phyloP scores from a whole-genome alignment of 2,329 filamentous ascomycete species.

The Penicillium thymicola region DNA sequence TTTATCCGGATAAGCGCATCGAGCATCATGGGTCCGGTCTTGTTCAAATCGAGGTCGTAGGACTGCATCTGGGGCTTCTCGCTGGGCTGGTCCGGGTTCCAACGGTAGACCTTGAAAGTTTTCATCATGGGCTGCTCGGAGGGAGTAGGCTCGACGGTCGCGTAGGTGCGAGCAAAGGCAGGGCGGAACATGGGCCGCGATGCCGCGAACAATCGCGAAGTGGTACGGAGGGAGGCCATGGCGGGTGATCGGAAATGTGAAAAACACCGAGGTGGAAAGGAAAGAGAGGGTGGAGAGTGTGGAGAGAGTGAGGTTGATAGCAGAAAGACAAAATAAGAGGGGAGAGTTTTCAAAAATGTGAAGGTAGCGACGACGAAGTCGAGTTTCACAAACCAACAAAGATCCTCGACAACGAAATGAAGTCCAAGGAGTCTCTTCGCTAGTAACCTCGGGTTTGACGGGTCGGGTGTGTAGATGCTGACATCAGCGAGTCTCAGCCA shows the following conservation, averaged over 20 bases:
- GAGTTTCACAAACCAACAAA: conserved; percentile 11
- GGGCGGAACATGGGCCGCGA: conserved; percentile 44
- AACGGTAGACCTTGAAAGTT: conserved; percentile 98
- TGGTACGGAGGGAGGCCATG: conserved; percentile 51
- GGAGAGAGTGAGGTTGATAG: not conserved
- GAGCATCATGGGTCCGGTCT: conserved; percentile 98
- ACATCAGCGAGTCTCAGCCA: conserved; percentile 29
- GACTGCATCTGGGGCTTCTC: conserved; percentile 94
- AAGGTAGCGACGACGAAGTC: conserved; percentile 3
- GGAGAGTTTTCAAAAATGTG: conserved; percentile 1
- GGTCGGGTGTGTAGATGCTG: conserved; percentile 29
- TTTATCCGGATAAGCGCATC: conserved; percentile 97
- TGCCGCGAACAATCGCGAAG: conserved; percentile 45
- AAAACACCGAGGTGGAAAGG: conserved; percentile 11
- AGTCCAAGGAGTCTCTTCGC: conserved; percentile 29
- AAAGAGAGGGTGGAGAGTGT: not conserved
- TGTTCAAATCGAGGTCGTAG: conserved; percentile 94
- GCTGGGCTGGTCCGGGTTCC: conserved; percentile 89
- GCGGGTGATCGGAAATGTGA: conserved; percentile 18
- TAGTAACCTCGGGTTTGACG: conserved; percentile 38
- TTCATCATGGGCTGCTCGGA: conserved; percentile 66
- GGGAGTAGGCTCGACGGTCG: conserved; percentile 56
- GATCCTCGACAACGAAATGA: conserved; percentile 22
- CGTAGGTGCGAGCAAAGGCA: conserved; percentile 45
- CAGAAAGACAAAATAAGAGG: not conserved